phyloP scores from a whole-genome alignment of 2,329 filamentous ascomycete genomes.

The Ophiostoma perfectum region DNA sequence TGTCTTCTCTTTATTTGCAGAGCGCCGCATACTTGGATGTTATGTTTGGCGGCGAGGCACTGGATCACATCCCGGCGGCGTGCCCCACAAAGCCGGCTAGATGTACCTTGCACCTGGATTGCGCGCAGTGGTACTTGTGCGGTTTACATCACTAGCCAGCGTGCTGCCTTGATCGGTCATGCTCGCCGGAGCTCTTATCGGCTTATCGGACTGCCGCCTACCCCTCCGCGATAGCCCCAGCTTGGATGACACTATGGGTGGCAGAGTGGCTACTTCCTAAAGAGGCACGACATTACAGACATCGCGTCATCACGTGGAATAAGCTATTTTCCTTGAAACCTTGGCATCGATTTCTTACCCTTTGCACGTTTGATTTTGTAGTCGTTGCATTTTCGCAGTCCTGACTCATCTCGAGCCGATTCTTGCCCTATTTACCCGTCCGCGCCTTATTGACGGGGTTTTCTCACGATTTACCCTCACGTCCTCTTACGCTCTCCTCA shows the following conservation, averaged over 20 bases:
- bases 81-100: background rate
- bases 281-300: background rate
- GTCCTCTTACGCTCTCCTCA: background rate
- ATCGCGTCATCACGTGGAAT: slow-evolving; percentile 14
- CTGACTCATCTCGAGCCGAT: background rate
- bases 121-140: background rate
- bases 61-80: background rate
- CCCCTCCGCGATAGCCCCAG: slow-evolving; percentile 10
- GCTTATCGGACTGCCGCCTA: background rate
- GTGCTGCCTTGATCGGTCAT: slow-evolving; percentile 20
- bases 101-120: slow-evolving; percentile 8
- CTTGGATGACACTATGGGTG: background rate
- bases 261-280: slow-evolving; percentile 7
- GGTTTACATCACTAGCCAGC: background rate
- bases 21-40: background rate
- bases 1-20: background rate
- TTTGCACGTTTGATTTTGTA: slow-evolving; percentile 3
- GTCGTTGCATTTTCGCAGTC: background rate
- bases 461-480: background rate
- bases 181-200: slow-evolving; percentile 22
- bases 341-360: slow-evolving; percentile 4
- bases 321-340: background rate
- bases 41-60: background rate
- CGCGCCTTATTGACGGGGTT: too few relatives aligned
- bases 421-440: background rate